A percentile compares a stretch with the other conserved stretches of the same genome.
These are phyloP conservation scores for Fusarium scirpi DNA, from an alignment of 2,329 filamentous ascomycete species.

Conservation along the genomic window DNA sequence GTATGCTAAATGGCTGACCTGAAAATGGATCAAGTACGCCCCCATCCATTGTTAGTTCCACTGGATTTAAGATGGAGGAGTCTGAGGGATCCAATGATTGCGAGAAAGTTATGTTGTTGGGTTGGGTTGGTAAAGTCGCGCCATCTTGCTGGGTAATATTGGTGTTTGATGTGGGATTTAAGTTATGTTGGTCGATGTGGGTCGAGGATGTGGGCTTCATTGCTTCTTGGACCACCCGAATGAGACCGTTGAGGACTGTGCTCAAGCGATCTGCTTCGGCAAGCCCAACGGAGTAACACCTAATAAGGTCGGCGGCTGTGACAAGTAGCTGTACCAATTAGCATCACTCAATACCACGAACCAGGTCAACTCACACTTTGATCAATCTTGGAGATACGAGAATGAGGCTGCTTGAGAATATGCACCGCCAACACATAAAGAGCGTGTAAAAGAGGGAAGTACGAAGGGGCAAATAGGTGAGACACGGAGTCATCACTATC, in stretches of 20 bases:
- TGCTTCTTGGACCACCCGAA: conserved; percentile 1
- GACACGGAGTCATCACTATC: not conserved
- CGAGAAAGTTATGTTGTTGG: too few species aligned
- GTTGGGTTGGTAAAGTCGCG: too few species aligned
- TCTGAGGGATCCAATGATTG: accelerated
- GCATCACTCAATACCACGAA: too few species aligned
- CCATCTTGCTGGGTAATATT: too few species aligned
- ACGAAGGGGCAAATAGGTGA: not conserved
- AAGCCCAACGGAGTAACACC: not conserved
- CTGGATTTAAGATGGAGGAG: accelerated
- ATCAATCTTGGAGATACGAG: conserved; percentile 3
- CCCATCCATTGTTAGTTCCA: accelerated
- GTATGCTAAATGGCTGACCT: not conserved
- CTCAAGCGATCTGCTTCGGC: not conserved
- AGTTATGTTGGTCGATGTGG: too few species aligned
- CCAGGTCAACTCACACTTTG: conserved; percentile 23
- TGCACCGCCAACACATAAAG: conserved; percentile 10
- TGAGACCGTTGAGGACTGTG: not conserved
- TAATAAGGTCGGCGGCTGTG: not conserved
- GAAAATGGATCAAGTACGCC: not conserved
- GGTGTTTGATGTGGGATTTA: too few species aligned
- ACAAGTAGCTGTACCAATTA: not conserved
- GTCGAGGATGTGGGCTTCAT: conserved; percentile 8
- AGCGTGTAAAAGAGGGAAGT: conserved; percentile 1
- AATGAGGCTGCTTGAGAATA: conserved; percentile 7